Evolutionary conservation across 352 stramenopile species (phyloP), one percentile per base, ranked within the genome.

Genomic region (Phytophthora fragariaefolia): DNA sequence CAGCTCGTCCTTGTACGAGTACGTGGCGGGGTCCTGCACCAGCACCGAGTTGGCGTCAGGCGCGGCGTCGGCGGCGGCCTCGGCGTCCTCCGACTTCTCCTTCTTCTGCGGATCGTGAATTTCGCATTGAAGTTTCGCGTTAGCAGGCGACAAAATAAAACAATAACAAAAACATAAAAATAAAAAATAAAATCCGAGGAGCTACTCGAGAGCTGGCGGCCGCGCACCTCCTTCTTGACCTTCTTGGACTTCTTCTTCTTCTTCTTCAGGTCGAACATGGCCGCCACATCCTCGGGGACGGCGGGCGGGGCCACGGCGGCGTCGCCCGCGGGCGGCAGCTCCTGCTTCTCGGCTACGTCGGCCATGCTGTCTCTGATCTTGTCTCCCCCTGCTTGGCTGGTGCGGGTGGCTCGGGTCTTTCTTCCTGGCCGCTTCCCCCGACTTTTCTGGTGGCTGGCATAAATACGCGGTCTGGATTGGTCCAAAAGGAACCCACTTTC

Each of bases 1-100:
- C 43, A 99, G 81, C 28, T 98, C 93, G 63, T 98, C 91, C 74
- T 91, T 88, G 83, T 99, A 99, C 52, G 91, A 93, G 76, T 99
- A 99, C 57, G 93, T 97, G 57, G 93, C 89, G 0, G 78, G 82
- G 92, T 97, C 79, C 89, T 95, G 79, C 61, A 92, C 74, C 53
- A 93, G 74, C 71, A 90, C 82, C 9, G 80, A 92, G 30, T 58
- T 75, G 56, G 63, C 73, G 66, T 69, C 68, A 22, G 59, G 86
- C 47, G 53, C 74, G 48, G 46, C 74, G 4, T 64, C 79, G 8
- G 55, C 61, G 7, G 58, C 63, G 15, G 62, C 67, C 24, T 54
- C 69, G 10, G 57, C 61, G 17, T 73, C 68, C 7, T 70, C 78
- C 20, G 51, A 59, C 30, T 88, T 77, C n/a, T 77, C 74, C 63